These are phyloP conservation scores for Raffaelea albimanens DNA, from an alignment of 2,329 filamentous ascomycete genomes.

Conservation along the genomic window DNA sequence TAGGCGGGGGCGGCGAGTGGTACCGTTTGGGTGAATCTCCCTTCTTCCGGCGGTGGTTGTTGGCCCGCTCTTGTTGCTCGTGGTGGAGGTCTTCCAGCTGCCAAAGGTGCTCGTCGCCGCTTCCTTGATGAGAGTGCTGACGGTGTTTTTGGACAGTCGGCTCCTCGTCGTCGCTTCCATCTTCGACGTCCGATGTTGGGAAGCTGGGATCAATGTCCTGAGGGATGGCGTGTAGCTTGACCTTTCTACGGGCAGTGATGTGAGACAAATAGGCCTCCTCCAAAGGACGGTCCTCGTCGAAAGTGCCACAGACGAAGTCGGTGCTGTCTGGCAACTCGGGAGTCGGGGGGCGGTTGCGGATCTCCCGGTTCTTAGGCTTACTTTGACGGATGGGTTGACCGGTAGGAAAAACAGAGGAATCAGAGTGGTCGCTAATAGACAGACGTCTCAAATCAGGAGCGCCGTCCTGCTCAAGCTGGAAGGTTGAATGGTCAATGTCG, in stretches of 20 bases:
- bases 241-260: conserved; percentile 68
- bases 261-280: conserved; percentile 88
- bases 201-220: conserved; percentile 98
- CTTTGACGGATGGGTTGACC: conserved; percentile 23
- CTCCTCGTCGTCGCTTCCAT: conserved; percentile 64
- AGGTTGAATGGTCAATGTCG: conserved; percentile 21
- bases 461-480: conserved; percentile 28
- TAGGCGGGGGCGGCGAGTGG: conserved; percentile 42
- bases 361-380: conserved; percentile 24
- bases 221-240: conserved; percentile 75
- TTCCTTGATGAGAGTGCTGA: conserved; percentile 30
- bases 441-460: conserved; percentile 23
- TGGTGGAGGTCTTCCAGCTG: conserved; percentile 57
- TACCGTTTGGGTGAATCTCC: conserved; percentile 52
- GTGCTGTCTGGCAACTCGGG: conserved; percentile 92
- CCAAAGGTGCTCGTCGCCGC: conserved; percentile 55
- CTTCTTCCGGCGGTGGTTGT: conserved; percentile 40
- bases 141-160: conserved; percentile 1
- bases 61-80: conserved; percentile 43
- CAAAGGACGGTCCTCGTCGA: conserved; percentile 91
- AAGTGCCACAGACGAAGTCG: conserved; percentile 96
- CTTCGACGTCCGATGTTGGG: conserved; percentile 85
- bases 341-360: conserved; percentile 49
- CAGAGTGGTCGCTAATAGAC: conserved; percentile 32
- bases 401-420: conserved; percentile 52